phyloP scores from a whole-genome alignment of 116 monocot genomes.

The Trichopus zeylanicus region DNA sequence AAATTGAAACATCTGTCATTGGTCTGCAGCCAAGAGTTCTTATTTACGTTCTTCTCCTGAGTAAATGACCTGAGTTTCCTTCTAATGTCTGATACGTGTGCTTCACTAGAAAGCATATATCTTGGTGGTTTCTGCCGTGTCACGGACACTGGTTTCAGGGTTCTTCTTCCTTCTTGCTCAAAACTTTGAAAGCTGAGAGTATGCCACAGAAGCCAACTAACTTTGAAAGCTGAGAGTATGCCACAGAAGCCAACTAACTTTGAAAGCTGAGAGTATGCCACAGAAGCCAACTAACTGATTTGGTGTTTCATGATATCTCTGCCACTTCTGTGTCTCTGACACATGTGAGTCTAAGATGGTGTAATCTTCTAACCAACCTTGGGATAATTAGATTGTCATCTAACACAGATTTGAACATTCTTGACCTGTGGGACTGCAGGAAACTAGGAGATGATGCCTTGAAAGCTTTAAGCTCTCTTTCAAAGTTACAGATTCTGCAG shows the following conservation, averaged over 20 bases:
- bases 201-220: too few relatives aligned
- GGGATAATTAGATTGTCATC: slow-evolving; percentile 52
- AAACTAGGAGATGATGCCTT: slow-evolving; percentile 56
- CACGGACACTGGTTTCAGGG: slow-evolving; percentile 87
- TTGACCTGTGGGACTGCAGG: slow-evolving; percentile 83
- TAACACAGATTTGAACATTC: slow-evolving; percentile 50
- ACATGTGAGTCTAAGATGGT: slow-evolving; percentile 83
- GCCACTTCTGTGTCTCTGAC: slow-evolving; percentile 80
- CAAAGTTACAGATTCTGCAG: slow-evolving; percentile 49
- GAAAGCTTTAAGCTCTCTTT: slow-evolving; percentile 41
- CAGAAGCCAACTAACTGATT: slow-evolving; percentile 85
- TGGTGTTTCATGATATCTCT: slow-evolving; percentile 85
- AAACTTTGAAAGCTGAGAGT: too few relatives aligned
- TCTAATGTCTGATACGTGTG: slow-evolving; percentile 64
- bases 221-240: too few relatives aligned
- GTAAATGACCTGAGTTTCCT: slow-evolving; percentile 85
- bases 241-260: too few relatives aligned
- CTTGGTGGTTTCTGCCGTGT: slow-evolving; percentile 90
- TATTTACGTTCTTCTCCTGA: slow-evolving; percentile 69
- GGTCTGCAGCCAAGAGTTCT: slow-evolving; percentile 71
- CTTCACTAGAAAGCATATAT: slow-evolving; percentile 64
- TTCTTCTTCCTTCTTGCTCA: slow-evolving; percentile 67
- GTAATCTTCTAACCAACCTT: slow-evolving; percentile 63
- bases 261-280: slow-evolving; percentile 68
- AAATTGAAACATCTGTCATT: slow-evolving; percentile 85